Conservation (phyloP, 768 basidiomycete species). For the Pisolithus sp. region DNA sequence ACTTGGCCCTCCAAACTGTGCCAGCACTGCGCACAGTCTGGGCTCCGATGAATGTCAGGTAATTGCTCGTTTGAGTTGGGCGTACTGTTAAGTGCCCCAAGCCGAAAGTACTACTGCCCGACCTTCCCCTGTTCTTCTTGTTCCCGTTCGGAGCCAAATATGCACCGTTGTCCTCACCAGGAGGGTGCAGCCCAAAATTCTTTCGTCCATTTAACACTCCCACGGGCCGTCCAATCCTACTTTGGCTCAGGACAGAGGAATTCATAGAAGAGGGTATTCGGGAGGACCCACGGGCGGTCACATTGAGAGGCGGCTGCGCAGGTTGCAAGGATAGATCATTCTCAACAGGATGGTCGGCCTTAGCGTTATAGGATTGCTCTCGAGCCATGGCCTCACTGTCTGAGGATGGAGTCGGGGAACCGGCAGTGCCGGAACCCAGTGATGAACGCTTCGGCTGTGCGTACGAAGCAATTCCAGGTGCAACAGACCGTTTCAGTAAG, state of each 20-base stretch:
- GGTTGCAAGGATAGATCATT: conserved; percentile 38
- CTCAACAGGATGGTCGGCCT: conserved; percentile 10
- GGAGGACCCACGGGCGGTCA: conserved; percentile 41
- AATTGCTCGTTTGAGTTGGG: not conserved
- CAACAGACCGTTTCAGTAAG: conserved; percentile 52
- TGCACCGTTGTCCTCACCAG: conserved; percentile 12
- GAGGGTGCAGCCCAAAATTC: conserved; percentile 30
- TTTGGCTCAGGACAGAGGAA: conserved; percentile 30
- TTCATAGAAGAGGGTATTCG: conserved; percentile 34
- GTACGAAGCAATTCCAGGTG: conserved; percentile 36
- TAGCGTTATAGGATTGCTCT: conserved; percentile 26
- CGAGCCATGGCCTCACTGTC: conserved; percentile 20
- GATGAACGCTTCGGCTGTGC: conserved; percentile 55
- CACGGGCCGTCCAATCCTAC: conserved; percentile 39
- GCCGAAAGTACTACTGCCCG: conserved; percentile 20
- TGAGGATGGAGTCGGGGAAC: conserved; percentile 23
- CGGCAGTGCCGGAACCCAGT: conserved; percentile 40
- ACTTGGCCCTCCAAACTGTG: not conserved
- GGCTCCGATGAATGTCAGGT: not conserved
- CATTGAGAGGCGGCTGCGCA: conserved; percentile 37
- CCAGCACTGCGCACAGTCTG: not conserved
- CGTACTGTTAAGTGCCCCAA: conserved; percentile 13
- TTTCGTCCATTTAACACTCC: conserved; percentile 40
- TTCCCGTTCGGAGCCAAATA: conserved; percentile 13
- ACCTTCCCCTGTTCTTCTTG: conserved; percentile 21